Conservation (phyloP, 345 rosid species). For the Toxicodendron radicans region DNA sequence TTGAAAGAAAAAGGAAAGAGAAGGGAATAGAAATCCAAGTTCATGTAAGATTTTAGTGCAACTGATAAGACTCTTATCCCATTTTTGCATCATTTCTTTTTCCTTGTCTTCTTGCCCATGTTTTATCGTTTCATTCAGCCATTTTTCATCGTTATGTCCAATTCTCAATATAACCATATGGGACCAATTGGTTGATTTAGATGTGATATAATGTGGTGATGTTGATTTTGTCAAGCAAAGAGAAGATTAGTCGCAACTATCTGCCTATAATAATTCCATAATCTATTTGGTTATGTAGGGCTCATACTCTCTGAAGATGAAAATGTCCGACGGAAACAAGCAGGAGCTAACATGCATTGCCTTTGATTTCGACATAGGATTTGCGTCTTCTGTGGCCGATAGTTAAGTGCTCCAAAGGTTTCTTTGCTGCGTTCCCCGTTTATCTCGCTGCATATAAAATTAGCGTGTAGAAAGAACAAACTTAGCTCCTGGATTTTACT, state of each 20-base stretch:
- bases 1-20: neutral
- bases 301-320: constrained; percentile 82
- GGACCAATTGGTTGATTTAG: neutral
- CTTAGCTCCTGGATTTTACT: constrained; percentile 6
- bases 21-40: neutral
- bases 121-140: neutral
- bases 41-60: neutral
- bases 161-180: neutral
- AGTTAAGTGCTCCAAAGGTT: constrained; percentile 33
- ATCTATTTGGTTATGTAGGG: constrained; percentile 53
- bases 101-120: neutral
- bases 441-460: neutral
- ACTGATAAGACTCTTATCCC: neutral
- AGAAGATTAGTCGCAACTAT: neutral
- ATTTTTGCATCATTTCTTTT: neutral
- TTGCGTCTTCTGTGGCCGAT: constrained; percentile 58
- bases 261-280: neutral
- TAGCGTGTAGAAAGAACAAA: constrained; percentile 13
- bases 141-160: neutral
- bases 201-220: neutral
- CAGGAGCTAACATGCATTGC: constrained; percentile 70
- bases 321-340: constrained; percentile 57
- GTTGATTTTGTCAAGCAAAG: neutral
- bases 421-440: neutral
- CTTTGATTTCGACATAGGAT: constrained; percentile 72